A percentile compares a stretch with the other conserved stretches of the same genome.
Evolutionary conservation across 495 filamentous ascomycete species (phyloP).

Genomic region (Aspergillus cavernicola): DNA sequence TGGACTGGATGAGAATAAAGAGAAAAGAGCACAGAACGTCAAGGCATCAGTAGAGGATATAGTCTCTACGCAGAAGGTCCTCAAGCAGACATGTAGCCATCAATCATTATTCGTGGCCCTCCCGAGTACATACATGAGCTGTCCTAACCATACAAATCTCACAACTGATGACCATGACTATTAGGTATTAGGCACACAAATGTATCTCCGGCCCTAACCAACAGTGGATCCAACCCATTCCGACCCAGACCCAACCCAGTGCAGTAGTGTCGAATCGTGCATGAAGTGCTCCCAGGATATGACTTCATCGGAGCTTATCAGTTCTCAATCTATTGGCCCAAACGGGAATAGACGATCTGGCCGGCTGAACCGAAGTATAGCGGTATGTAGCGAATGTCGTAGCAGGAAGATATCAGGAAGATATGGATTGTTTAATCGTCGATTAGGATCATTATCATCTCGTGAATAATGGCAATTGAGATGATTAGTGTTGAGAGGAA

Average conservation of each 20-base stretch:
- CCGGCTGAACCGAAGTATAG: neutral
- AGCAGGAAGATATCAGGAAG: neutral
- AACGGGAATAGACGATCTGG: neutral
- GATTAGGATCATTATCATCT: slow-evolving; percentile 3
- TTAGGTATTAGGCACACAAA: no score
- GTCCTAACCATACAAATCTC: no score
- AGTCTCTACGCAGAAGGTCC: neutral
- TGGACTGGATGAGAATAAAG: neutral
- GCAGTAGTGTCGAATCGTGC: neutral
- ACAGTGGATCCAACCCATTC: neutral
- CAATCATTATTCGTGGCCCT: no score
- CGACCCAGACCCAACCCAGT: neutral
- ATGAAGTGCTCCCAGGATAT: no score
- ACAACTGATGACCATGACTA: no score
- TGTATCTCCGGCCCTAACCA: neutral
- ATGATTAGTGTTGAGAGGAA: neutral
- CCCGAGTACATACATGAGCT: no score
- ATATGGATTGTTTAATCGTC: neutral
- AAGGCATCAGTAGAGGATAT: neutral
- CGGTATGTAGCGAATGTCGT: neutral
- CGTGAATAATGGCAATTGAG: neutral
- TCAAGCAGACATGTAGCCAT: neutral
- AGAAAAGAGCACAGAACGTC: no score
- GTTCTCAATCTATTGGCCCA: slow-evolving; percentile 5
- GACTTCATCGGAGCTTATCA: neutral